A percentile compares a stretch with the other conserved stretches of the same genome.
Evolutionary conservation across 306 rosid genomes (phyloP).

Genomic region (Trichosanthes cucumerina): DNA sequence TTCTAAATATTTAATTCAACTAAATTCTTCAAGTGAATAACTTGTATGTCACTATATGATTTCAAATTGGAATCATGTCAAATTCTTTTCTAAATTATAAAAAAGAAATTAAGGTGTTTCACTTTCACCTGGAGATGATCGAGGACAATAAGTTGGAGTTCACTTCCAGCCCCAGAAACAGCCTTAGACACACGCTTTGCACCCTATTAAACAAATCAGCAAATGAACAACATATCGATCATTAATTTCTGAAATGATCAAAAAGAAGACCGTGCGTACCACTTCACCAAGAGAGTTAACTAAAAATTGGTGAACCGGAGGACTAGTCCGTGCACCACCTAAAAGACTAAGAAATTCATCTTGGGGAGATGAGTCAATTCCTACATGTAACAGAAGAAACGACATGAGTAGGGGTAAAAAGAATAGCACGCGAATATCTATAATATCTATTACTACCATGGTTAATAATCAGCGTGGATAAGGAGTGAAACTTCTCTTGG

Average conservation of each 20-base stretch:
- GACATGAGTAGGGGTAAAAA: constrained; percentile 14
- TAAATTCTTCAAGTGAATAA: not conserved
- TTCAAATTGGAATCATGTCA: not conserved
- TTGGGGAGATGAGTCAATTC: constrained; percentile 73
- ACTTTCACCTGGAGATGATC: constrained; percentile 93
- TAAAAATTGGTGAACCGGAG: constrained; percentile 85
- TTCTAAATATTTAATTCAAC: constrained; percentile 26
- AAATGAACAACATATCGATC: not conserved
- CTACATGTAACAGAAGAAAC: constrained; percentile 28
- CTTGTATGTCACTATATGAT: not conserved
- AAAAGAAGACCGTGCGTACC: constrained; percentile 50
- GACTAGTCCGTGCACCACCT: constrained; percentile 98
- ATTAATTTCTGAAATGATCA: constrained; percentile 12
- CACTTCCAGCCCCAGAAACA: constrained; percentile 81
- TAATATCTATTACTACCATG: constrained; percentile 59
- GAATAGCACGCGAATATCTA: not conserved
- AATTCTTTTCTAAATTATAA: not conserved
- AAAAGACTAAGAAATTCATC: constrained; percentile 89
- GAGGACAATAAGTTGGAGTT: constrained; percentile 76
- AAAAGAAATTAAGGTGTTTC: not conserved
- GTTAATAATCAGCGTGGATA: constrained; percentile 59
- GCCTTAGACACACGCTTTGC: constrained; percentile 86
- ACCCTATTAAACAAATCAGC: constrained; percentile 39
- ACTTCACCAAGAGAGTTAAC: constrained; percentile 85
- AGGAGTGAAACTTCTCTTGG: constrained; percentile 74